Conservation (phyloP, 2,329 filamentous ascomycete species). For the Scedosporium apiospermum region DNA sequence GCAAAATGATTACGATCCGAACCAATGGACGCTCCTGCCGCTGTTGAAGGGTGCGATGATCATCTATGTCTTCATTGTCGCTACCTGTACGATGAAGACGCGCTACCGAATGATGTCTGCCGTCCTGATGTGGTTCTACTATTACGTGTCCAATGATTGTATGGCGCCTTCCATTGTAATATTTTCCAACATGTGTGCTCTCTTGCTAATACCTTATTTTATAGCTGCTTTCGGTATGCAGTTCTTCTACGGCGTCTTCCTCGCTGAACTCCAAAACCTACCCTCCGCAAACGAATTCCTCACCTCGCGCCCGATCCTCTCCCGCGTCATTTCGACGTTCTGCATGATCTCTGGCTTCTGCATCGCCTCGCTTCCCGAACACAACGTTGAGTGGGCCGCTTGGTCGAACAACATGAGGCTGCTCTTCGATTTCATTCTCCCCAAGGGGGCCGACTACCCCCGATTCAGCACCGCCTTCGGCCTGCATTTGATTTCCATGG, state of each 20-base stretch:
- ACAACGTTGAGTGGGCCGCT: conserved; percentile 38
- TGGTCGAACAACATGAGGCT: conserved; percentile 42
- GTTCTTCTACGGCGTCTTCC: conserved; percentile 52
- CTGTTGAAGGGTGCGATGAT: conserved; percentile 44
- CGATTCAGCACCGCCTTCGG: conserved; percentile 29
- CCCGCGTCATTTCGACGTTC: conserved; percentile 33
- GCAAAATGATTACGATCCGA: conserved; percentile 43
- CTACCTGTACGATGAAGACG: conserved; percentile 37
- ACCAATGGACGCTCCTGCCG: conserved; percentile 49
- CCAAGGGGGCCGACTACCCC: conserved; percentile 33
- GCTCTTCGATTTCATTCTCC: conserved; percentile 34
- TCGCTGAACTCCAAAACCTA: conserved; percentile 48
- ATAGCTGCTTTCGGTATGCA: conserved; percentile 41
- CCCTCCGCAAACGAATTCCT: conserved; percentile 37
- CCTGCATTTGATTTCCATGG: conserved; percentile 34
- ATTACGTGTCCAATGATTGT: conserved; percentile 23
- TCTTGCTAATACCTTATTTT: background rate
- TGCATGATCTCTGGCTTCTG: conserved; percentile 44
- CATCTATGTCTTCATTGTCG: conserved; percentile 43
- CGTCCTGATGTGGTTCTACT: conserved; percentile 39
- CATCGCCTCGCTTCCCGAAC: conserved; percentile 51
- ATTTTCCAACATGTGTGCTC: too few species aligned
- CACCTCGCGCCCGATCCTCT: conserved; percentile 30
- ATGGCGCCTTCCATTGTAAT: background rate
- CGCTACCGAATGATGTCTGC: conserved; percentile 38